Evolutionary conservation across 441 rosid genomes (phyloP).

Genomic region (Euphorbia schlechtendalii): DNA sequence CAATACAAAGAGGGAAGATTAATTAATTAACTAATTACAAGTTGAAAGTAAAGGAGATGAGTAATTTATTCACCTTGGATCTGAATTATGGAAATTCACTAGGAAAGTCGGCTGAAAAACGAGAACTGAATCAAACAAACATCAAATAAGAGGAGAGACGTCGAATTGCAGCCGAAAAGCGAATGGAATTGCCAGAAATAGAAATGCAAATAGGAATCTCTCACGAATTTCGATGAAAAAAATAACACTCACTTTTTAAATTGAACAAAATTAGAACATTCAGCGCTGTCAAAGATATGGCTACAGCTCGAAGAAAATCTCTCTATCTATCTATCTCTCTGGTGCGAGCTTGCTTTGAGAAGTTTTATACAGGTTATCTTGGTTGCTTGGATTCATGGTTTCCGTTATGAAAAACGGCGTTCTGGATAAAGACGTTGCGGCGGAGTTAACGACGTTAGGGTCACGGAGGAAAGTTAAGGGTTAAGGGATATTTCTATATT

Average conservation of each 20-base stretch:
- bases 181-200: neutral
- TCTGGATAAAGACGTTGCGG: conserved; percentile 35
- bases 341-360: conserved; percentile 20
- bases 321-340: conserved; percentile 11
- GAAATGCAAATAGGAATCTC: conserved; percentile 24
- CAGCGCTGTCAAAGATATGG: conserved; percentile 21
- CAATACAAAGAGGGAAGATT: neutral
- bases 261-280: neutral
- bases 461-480: conserved; percentile 14
- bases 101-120: conserved; percentile 11
- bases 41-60: neutral
- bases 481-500: neutral
- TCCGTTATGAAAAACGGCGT: conserved; percentile 33
- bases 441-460: conserved; percentile 35
- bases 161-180: neutral
- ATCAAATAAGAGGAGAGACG: too few relatives aligned
- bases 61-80: conserved; percentile 27
- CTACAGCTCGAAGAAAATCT: conserved; percentile 16
- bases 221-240: conserved; percentile 19
- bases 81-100: conserved; percentile 22
- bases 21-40: neutral
- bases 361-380: conserved; percentile 29
- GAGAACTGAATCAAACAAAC: conserved; percentile 13
- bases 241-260: conserved; percentile 1
- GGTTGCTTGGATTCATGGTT: conserved; percentile 18